Evolutionary conservation across 768 basidiomycete species (phyloP), one percentile per base, ranked within the genome.

Genomic region (Mrakia blollopis): DNA sequence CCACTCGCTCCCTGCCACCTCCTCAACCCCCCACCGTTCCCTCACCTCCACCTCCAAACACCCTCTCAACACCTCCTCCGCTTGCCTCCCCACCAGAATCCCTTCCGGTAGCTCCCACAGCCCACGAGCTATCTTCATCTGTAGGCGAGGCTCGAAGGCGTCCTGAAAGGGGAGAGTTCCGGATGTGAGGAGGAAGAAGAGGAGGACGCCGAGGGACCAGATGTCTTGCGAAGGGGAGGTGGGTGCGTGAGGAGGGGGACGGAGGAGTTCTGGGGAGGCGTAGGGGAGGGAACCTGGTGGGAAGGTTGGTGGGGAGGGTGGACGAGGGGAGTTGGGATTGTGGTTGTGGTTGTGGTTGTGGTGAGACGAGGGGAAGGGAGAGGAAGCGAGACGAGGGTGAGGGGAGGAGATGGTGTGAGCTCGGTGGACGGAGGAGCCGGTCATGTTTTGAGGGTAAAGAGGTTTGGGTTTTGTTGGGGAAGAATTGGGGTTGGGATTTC

Each of bases 171-270:
- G 97, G 10, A 98, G 85, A n/a, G 86, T 85, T 3, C 94, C 94
- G 7, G 77, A 74, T 0, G 89, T 90, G 28, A 98, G 87, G 1
- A 99, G 86, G 11, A 91, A 89, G 81, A 94, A 92, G 2, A 99
- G 88, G 79, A 97, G 87, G 74, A 94, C 89, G 0, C 97, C 97
- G 3, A 98, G 85, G 0, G 97, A 94, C 97, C 97, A 99, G 39
- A 98, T 90, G 79, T 99, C 97, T 81, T 94, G 92, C 0, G 83
- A 84, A 23, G 83, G 81, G 16, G 75, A 78, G 13, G 78, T 72
- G 13, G 83, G 47, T 11, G 52, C 16, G 57, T 30, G 28, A 0
- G 60, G 82, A 7, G 83, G 81, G 0, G 91, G 89, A 5, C 89
- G 86, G 3, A 97, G 87, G 4, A 97, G 87, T 82, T 98, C 94